Conservation (phyloP, 2,329 filamentous ascomycete genomes). For the Chaetomium strumarium region DNA sequence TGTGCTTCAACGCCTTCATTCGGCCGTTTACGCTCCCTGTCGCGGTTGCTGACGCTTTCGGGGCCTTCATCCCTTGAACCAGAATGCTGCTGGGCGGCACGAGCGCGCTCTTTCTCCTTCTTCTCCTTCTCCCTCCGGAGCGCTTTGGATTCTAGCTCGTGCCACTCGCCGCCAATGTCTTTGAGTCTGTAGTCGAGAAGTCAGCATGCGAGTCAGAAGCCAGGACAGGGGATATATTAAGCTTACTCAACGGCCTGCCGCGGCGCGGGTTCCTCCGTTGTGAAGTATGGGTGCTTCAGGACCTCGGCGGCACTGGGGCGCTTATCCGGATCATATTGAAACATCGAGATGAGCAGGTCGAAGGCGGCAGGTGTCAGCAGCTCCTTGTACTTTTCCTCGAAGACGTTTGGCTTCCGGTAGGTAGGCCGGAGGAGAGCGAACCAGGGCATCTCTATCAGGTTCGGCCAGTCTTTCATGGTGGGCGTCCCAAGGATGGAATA, state of each 20-base stretch:
- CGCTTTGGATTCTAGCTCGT: conserved; percentile 97
- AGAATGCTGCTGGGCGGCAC: conserved; percentile 28
- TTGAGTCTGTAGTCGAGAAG: conserved; percentile 52
- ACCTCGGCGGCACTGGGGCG: conserved; percentile 80
- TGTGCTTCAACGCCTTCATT: conserved; percentile 23
- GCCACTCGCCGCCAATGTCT: conserved; percentile 87
- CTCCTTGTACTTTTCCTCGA: conserved; percentile 77
- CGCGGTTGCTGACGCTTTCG: conserved; percentile 8
- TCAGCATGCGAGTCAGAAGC: conserved; percentile 26
- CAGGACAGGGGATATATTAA: background rate
- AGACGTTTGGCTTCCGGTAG: conserved; percentile 65
- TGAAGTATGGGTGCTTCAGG: conserved; percentile 83
- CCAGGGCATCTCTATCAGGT: conserved; percentile 91
- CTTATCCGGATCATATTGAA: conserved; percentile 79
- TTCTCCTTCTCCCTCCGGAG: conserved; percentile 83
- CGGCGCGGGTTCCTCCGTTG: conserved; percentile 68
- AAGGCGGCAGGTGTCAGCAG: conserved; percentile 74
- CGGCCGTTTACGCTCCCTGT: conserved; percentile 36
- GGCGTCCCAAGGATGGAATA: conserved; percentile 89
- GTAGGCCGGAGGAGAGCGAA: conserved; percentile 83
- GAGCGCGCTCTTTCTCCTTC: conserved; percentile 41
- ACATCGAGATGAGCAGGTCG: conserved; percentile 76
- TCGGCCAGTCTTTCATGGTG: conserved; percentile 78
- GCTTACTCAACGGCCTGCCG: conserved; percentile 77
- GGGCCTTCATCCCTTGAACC: conserved; percentile 4